Percentiles rank a stretch among this genome's conserved stretches.
Conservation (phyloP, 139 green algal species). For the Mesostigma viride region DNA sequence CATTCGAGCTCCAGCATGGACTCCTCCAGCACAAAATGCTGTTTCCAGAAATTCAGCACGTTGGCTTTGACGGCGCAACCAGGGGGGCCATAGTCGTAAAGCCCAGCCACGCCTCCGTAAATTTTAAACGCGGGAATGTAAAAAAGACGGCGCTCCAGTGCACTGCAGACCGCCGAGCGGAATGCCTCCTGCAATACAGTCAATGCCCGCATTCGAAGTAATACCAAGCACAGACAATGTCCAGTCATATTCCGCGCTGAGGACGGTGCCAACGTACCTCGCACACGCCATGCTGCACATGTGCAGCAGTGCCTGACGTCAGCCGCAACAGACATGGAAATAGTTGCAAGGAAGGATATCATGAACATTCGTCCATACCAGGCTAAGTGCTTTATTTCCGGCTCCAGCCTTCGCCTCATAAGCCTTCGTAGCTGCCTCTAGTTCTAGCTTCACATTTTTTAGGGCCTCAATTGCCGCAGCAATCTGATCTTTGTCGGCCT, state of each 20-base stretch:
- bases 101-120: conserved; percentile 86
- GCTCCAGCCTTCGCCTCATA: conserved; percentile 46
- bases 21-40: conserved; percentile 97
- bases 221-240: too few relatives aligned
- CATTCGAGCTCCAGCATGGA: conserved; percentile 98
- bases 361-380: too few relatives aligned
- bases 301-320: too few relatives aligned
- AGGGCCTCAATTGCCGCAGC: conserved; percentile 54
- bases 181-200: conserved; percentile 66
- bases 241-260: too few relatives aligned
- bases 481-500: conserved; percentile 59
- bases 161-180: conserved; percentile 49
- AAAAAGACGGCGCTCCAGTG: conserved; percentile 83
- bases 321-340: too few relatives aligned
- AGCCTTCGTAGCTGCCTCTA: conserved; percentile 40
- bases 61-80: conserved; percentile 96
- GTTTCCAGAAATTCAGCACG: conserved; percentile 44
- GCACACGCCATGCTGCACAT: too few relatives aligned
- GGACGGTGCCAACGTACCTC: too few relatives aligned
- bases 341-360: too few relatives aligned
- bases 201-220: too few relatives aligned
- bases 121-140: conserved; percentile 97
- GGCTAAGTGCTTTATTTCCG: too few relatives aligned
- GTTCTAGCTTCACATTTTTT: conserved; percentile 68
- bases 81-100: conserved; percentile 96